Evolutionary conservation across 495 filamentous ascomycete genomes (phyloP).

Genomic region (Talaromyces adpressus): DNA sequence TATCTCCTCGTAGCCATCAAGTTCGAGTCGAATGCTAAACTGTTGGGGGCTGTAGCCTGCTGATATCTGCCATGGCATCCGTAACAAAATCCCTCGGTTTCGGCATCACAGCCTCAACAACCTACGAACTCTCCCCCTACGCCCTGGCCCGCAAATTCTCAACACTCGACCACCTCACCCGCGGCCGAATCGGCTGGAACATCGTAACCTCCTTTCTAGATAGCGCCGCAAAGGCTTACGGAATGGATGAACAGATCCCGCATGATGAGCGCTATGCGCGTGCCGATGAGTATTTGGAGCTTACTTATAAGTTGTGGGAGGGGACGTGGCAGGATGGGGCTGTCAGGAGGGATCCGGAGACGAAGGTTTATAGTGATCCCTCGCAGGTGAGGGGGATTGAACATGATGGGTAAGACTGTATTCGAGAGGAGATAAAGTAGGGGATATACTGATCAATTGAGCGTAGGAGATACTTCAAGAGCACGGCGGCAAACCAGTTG

Average conservation of each 20-base stretch:
- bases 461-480: constrained; percentile 35
- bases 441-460: background rate
- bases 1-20: constrained; percentile 8
- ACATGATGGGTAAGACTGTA: constrained; percentile 25
- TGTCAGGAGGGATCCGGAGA: constrained; percentile 26
- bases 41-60: background rate
- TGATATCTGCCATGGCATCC: constrained; percentile 25
- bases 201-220: constrained; percentile 47
- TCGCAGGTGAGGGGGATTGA: constrained; percentile 41
- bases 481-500: constrained; percentile 33
- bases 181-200: constrained; percentile 48
- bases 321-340: constrained; percentile 45
- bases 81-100: constrained; percentile 23
- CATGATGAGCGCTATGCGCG: constrained; percentile 48
- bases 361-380: constrained; percentile 38
- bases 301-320: constrained; percentile 48
- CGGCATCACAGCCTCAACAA: constrained; percentile 31
- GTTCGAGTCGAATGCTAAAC: background rate
- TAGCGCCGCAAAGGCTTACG: constrained; percentile 41
- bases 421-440: background rate
- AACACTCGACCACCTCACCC: constrained; percentile 47
- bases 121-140: constrained; percentile 40
- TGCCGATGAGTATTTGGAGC: constrained; percentile 45
- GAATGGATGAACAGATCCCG: constrained; percentile 35
- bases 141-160: constrained; percentile 42